A percentile compares a stretch with the other conserved stretches of the same genome.
Conservation (phyloP, 2,329 filamentous ascomycete species). For the Stemphylium vesicarium region DNA sequence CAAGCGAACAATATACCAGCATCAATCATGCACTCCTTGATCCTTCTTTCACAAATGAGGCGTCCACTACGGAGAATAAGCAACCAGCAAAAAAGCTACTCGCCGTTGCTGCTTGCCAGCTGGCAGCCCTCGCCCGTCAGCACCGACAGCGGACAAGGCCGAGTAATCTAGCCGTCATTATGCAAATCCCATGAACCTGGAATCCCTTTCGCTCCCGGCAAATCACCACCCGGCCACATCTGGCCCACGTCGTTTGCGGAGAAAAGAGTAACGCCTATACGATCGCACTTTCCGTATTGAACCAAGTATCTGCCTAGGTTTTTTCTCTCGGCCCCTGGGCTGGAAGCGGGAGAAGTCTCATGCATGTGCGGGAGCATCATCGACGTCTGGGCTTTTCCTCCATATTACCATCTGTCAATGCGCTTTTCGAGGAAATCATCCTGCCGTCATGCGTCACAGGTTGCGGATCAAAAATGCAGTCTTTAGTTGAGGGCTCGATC, state of each 20-base stretch:
- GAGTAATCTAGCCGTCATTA: constrained; percentile 20
- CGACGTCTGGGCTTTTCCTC: not conserved
- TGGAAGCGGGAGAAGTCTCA: constrained; percentile 9
- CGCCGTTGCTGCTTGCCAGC: constrained; percentile 15
- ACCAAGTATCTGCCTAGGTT: not conserved
- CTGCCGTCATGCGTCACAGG: not conserved
- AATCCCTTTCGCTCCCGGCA: constrained; percentile 12
- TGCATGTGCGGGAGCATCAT: not conserved
- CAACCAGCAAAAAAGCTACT: constrained; percentile 5
- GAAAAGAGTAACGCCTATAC: constrained; percentile 10
- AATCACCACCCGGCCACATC: constrained; percentile 7
- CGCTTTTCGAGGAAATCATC: not conserved
- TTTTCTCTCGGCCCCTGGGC: constrained; percentile 15
- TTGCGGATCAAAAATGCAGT: not conserved
- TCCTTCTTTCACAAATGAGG: constrained; percentile 11
- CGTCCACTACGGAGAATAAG: constrained; percentile 21
- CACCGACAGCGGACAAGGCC: not conserved
- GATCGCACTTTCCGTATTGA: constrained; percentile 19
- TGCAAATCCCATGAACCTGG: constrained; percentile 21
- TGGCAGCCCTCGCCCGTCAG: constrained; percentile 7
- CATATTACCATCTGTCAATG: not conserved
- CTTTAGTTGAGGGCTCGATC: too few species aligned
- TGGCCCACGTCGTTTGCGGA: constrained; percentile 10
- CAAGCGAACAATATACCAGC: not conserved
- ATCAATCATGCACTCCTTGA: constrained; percentile 22